These are phyloP conservation scores for Candida pseudofarinosa DNA, from an alignment of 805 yeast species.

Conservation along the genomic window DNA sequence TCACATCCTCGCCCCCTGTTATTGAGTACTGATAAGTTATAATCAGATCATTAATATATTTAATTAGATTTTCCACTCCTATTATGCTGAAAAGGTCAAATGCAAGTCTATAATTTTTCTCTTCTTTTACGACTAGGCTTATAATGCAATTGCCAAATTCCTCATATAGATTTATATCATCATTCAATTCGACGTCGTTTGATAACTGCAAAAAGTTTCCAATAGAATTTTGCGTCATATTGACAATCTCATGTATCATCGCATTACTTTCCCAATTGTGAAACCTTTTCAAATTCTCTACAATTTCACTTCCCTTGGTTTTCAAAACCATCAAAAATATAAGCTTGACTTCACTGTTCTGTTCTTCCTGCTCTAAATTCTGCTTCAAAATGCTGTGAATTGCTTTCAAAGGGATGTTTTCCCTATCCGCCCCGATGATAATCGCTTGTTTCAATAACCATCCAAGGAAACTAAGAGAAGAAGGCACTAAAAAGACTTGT, in stretches of 20 bases:
- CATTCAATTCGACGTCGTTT: background rate
- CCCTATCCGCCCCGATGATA: conserved; percentile 10
- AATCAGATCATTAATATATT: conserved; percentile 11
- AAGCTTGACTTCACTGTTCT: conserved; percentile 12
- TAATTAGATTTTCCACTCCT: conserved; percentile 5
- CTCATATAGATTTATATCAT: conserved; percentile 2
- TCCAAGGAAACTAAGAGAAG: conserved; percentile 39
- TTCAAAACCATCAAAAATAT: conserved; percentile 22
- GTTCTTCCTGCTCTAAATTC: conserved; percentile 15
- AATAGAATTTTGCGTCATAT: conserved; percentile 6
- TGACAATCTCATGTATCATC: conserved; percentile 9
- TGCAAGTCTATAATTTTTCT: background rate
- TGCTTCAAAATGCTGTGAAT: conserved; percentile 23
- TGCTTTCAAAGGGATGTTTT: conserved; percentile 14
- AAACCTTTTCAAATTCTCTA: conserved; percentile 1
- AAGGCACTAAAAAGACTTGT: conserved; percentile 66
- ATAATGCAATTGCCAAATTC: conserved; percentile 4
- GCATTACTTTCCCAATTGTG: conserved; percentile 10
- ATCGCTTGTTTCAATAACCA: conserved; percentile 23
- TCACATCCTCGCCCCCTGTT: conserved; percentile 19
- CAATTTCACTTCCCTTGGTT: conserved; percentile 17
- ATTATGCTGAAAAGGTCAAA: conserved; percentile 2
- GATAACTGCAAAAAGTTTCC: conserved; percentile 1
- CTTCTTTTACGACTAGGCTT: conserved; percentile 1
- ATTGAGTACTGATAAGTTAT: conserved; percentile 15